Evolutionary conservation across 805 yeast genomes (phyloP).

Genomic region (Candida berthetii): DNA sequence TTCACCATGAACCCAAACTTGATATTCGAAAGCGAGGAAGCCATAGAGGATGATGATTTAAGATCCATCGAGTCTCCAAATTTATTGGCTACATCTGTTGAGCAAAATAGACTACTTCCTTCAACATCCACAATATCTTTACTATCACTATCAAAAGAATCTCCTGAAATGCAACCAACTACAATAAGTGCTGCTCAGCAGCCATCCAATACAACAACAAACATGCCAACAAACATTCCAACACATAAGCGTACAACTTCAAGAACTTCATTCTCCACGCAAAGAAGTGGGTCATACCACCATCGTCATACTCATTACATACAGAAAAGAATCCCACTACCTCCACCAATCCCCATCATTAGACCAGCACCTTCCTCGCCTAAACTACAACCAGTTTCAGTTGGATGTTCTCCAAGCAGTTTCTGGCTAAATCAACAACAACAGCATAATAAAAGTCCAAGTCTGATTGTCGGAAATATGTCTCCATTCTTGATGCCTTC

Average conservation of each 20-base stretch:
- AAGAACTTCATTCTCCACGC: slow-evolving; percentile 9
- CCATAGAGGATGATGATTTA: slow-evolving; percentile 9
- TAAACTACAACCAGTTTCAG: slow-evolving; percentile 15
- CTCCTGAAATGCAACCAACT: background rate
- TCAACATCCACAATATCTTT: slow-evolving; percentile 18
- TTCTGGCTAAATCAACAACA: slow-evolving; percentile 13
- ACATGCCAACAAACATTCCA: slow-evolving; percentile 4
- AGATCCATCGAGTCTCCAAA: slow-evolving; percentile 13
- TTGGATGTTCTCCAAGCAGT: slow-evolving; percentile 15
- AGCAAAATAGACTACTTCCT: slow-evolving; percentile 7
- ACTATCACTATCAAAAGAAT: slow-evolving; percentile 7
- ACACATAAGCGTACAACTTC: slow-evolving; percentile 9
- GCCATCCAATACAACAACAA: no score
- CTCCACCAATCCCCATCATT: slow-evolving; percentile 6
- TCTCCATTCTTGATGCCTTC: slow-evolving; percentile 17
- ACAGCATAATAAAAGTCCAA: slow-evolving; percentile 8
- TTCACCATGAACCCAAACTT: background rate
- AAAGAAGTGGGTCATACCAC: slow-evolving; percentile 13
- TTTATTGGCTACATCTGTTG: slow-evolving; percentile 16
- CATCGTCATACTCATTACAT: slow-evolving; percentile 15
- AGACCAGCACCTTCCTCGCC: slow-evolving; percentile 15
- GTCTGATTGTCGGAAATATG: slow-evolving; percentile 6
- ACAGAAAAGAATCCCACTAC: slow-evolving; percentile 4
- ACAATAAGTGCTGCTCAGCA: no score
- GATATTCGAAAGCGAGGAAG: background rate